Conservation (phyloP, 2,329 filamentous ascomycete species). For the Dactylella cylindrospora region DNA sequence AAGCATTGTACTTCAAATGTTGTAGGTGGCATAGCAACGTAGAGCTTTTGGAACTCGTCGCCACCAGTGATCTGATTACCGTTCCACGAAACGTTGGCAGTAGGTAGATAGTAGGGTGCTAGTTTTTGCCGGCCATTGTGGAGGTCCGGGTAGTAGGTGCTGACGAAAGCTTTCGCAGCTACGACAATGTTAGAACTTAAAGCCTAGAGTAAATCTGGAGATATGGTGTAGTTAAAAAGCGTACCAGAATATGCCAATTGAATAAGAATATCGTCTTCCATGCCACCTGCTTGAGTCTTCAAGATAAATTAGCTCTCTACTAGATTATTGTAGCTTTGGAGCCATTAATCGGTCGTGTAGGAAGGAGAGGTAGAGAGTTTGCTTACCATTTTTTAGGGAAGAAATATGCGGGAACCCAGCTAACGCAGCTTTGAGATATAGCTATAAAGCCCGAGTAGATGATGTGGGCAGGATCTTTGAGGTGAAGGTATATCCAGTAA, state of each 20-base stretch:
- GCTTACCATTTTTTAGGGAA: neutral
- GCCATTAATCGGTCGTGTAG: neutral
- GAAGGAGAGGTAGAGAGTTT: neutral
- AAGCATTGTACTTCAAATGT: conserved; percentile 74
- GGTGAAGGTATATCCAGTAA: too few species aligned
- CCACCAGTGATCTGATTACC: conserved; percentile 67
- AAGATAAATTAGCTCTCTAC: neutral
- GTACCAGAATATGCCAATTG: conserved; percentile 26
- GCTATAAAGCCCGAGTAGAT: too few species aligned
- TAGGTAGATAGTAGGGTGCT: conserved; percentile 67
- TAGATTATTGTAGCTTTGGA: too few species aligned
- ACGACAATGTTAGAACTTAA: conserved; percentile 30
- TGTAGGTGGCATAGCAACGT: conserved; percentile 63
- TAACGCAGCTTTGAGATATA: too few species aligned
- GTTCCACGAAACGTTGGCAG: conserved; percentile 76
- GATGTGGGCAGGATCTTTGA: too few species aligned
- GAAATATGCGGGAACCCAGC: too few species aligned
- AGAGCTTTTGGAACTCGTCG: conserved; percentile 67
- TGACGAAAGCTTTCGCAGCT: conserved; percentile 73
- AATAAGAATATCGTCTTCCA: conserved; percentile 30
- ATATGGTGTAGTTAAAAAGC: too few species aligned
- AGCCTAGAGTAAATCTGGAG: neutral
- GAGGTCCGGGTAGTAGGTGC: conserved; percentile 74
- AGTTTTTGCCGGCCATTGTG: conserved; percentile 63
- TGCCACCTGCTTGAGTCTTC: neutral